phyloP scores from a whole-genome alignment of 768 basidiomycete genomes.

The Lactarius indigo region DNA sequence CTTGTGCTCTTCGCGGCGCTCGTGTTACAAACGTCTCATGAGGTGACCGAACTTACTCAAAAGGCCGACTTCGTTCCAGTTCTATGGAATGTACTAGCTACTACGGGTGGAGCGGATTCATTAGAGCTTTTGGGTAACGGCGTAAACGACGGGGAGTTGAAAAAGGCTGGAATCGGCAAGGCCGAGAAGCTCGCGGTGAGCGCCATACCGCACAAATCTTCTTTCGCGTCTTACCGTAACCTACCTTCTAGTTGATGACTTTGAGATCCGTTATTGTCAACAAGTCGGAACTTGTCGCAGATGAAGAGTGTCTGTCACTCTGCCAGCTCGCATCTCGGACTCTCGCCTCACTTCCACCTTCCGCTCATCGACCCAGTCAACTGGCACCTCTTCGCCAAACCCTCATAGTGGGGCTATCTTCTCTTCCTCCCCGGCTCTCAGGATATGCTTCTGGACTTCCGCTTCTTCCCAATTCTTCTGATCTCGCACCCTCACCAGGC shows the following conservation, averaged over 20 bases:
- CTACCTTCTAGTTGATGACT: slow-evolving; percentile 33
- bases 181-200: slow-evolving; percentile 56
- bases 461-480: slow-evolving; percentile 33
- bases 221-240: not conserved
- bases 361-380: slow-evolving; percentile 36
- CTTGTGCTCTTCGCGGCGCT: slow-evolving; percentile 60
- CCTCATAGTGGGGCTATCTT: slow-evolving; percentile 38
- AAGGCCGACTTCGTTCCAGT: slow-evolving; percentile 32
- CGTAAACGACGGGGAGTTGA: slow-evolving; percentile 43
- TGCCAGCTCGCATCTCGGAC: slow-evolving; percentile 43
- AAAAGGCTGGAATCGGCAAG: slow-evolving; percentile 49
- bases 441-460: slow-evolving; percentile 42
- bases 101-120: slow-evolving; percentile 41
- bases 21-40: slow-evolving; percentile 54
- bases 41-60: slow-evolving; percentile 52
- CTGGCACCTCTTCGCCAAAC: slow-evolving; percentile 33
- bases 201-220: slow-evolving; percentile 13
- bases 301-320: slow-evolving; percentile 53
- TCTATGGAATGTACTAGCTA: slow-evolving; percentile 29
- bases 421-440: slow-evolving; percentile 38
- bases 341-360: slow-evolving; percentile 48
- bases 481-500: slow-evolving; percentile 22
- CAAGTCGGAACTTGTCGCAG: slow-evolving; percentile 31
- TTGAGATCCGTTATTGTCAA: slow-evolving; percentile 37
- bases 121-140: slow-evolving; percentile 42